Evolutionary conservation across 306 rosid species (phyloP).

Genomic region (Vigna nakashimae): DNA sequence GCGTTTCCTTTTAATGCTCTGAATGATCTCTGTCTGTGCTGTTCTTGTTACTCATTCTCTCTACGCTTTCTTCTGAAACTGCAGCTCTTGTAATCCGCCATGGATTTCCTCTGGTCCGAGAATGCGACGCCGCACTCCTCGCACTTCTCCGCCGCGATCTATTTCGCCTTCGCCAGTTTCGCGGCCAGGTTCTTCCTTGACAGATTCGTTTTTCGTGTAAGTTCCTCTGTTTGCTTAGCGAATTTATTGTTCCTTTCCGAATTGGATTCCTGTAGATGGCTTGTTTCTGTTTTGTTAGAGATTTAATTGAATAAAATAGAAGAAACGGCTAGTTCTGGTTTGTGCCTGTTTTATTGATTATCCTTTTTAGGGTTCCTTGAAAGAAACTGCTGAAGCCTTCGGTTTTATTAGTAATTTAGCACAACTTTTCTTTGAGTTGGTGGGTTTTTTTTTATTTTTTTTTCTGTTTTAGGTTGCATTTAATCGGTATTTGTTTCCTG

Average conservation of each 20-base stretch:
- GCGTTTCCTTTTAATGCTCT: conserved; percentile 31
- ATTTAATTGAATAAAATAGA: background rate
- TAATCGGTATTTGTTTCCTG: background rate
- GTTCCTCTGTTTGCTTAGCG: conserved; percentile 39
- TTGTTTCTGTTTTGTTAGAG: conserved; percentile 21
- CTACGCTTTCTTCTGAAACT: conserved; percentile 45
- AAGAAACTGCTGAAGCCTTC: background rate
- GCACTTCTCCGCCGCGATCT: conserved; percentile 71
- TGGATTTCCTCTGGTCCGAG: conserved; percentile 68
- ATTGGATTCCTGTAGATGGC: conserved; percentile 2
- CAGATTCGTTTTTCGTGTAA: conserved; percentile 78
- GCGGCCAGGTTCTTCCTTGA: conserved; percentile 71
- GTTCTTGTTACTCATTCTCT: conserved; percentile 25
- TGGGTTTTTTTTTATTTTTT: background rate
- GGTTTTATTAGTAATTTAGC: conserved; percentile 15
- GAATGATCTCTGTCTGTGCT: conserved; percentile 24
- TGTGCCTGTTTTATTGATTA: conserved; percentile 20
- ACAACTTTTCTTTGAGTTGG: background rate
- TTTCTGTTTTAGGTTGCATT: background rate
- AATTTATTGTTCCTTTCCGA: background rate
- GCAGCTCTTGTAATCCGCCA: conserved; percentile 12
- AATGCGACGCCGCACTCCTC: conserved; percentile 52
- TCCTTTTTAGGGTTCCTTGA: background rate
- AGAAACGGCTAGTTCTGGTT: background rate
- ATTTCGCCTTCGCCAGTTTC: conserved; percentile 61